Evolutionary conservation across 352 stramenopile species (phyloP), one percentile per base, ranked within the genome.

Genomic region (Phytophthora megakarya): DNA sequence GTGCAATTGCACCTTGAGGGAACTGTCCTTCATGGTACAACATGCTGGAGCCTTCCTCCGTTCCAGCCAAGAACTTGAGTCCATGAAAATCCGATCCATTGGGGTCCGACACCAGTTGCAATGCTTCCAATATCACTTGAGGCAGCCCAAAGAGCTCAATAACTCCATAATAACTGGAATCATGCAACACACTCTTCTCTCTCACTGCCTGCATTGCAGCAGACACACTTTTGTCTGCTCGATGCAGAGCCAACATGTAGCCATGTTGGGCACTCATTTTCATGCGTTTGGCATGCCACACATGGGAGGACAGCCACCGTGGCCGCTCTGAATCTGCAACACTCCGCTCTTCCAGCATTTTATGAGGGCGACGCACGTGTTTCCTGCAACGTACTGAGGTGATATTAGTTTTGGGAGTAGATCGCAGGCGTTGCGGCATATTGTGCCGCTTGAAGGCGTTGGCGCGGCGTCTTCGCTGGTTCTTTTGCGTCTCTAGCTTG

Each of bases 281-380:
- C 83, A 94, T 92, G 18, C 85, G 80, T 43, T 92, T 94, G 65
- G 79, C 72, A 62, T 94, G 85, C 81, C 83, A 94, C 56, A 80
- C 18, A 61, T 94, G 85, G 9, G 83, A 88, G 5, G 81, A 15
- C 40, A 94, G 63, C 83, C 81, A 88, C 39, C 74, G 74, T 13
- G 67, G 32, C 23, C 59, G 55, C 52, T 64, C 44, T 6, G 33
- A 42, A 39, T 57, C 23, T 25, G 42, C 39, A 26, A 5, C 23
- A 15, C 15, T 33, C 8, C 46, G 52, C 6, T 21, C 51, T 58
- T 65, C 46, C 30, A 83, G 38, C 54, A 94, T 55, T 52, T 75
- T 58, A 44, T 87, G 80, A 25, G 76, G 75, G 11, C 81, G 78
- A 5, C 85, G 79, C 33, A 76, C 58, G 59, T 92, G 83, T 65